A percentile compares a stretch with the other conserved stretches of the same genome.
Evolutionary conservation across 768 basidiomycete species (phyloP).

Genomic region (Leccinum uliginosum): DNA sequence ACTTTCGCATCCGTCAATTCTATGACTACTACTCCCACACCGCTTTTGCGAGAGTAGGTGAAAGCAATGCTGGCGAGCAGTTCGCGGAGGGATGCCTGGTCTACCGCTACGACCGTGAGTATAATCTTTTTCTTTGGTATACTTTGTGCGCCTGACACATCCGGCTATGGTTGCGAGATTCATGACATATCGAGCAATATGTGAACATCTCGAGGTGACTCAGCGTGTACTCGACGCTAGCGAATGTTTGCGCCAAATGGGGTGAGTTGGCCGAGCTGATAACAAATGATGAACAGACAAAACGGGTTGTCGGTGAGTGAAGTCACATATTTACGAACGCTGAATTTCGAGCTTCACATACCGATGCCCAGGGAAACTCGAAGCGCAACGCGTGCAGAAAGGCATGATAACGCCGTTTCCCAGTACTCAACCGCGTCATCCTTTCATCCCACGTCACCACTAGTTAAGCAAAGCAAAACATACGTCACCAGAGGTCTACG

Average conservation of each 20-base stretch:
- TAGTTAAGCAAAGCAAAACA: background rate
- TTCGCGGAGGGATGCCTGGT: background rate
- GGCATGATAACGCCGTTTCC: background rate
- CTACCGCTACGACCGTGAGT: background rate
- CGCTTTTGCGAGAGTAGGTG: background rate
- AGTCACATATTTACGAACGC: no score
- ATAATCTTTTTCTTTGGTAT: background rate
- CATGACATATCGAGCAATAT: background rate
- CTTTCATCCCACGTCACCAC: background rate
- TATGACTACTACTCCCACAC: background rate
- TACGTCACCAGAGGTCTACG: background rate
- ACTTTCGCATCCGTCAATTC: background rate
- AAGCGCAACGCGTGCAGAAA: background rate
- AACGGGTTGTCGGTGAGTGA: background rate
- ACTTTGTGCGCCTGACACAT: no score
- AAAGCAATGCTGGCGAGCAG: background rate
- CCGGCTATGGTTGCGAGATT: background rate
- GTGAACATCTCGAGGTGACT: background rate
- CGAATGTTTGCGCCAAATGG: background rate
- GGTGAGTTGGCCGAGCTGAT: background rate
- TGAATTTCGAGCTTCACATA: no score
- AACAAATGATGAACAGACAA: background rate
- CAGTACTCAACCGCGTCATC: background rate
- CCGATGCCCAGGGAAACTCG: no score
- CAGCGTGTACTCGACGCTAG: background rate